Base-by-base conservation (phyloP, 73 alveolate species). In the Durusdinium trenchii region DNA sequence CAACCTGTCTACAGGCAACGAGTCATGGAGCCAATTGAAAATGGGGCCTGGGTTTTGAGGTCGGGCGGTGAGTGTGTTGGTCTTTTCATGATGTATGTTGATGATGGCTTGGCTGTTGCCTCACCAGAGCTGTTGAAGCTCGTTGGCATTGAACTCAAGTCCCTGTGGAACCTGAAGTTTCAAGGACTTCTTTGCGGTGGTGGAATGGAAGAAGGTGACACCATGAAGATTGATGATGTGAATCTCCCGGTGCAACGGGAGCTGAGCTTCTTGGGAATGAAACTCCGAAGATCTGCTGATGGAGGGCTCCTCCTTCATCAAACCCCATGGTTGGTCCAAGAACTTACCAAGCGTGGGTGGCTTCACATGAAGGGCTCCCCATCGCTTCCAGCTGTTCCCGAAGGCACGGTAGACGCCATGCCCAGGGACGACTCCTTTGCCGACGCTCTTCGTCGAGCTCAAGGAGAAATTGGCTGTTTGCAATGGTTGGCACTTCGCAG, bases 341-440 rank as follows among this genome's bases (percentile, higher is more conserved):
- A n/a, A 73, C 52, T 73, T 3, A 42, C 86, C 52, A 73, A n/a
- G 86, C 86, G 86, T 26, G 86, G 86, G 26, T 73, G 52, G 48
- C 54, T 42, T 28, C 86, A 73, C 86, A 73, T 26, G n/a, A n/a
- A n/a, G n/a, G n/a, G n/a, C n/a, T n/a, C n/a, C n/a, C n/a, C n/a
- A n/a, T n/a, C n/a, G 78, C 52, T 73, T 6, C 86, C 86, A 73
- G 51, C 48, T 38, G 54, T 42, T 73, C 86, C 48, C 14, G 86
- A 73, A 73, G 86, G 86, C 35, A 73, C 86, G 26, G 14, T 73
- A 32, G 86, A n/a, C 26, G 52, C 86, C 52, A 42, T 38, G 86
- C 54, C 48, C 54, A 28, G 52, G 5, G 86, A 73, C 36, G 86
- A 36, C 48, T 38, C 18, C 35, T 73, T 38, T 42, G 14, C 48